Conservation (phyloP, 2,329 filamentous ascomycete genomes). For the Parastagonospora avenae region DNA sequence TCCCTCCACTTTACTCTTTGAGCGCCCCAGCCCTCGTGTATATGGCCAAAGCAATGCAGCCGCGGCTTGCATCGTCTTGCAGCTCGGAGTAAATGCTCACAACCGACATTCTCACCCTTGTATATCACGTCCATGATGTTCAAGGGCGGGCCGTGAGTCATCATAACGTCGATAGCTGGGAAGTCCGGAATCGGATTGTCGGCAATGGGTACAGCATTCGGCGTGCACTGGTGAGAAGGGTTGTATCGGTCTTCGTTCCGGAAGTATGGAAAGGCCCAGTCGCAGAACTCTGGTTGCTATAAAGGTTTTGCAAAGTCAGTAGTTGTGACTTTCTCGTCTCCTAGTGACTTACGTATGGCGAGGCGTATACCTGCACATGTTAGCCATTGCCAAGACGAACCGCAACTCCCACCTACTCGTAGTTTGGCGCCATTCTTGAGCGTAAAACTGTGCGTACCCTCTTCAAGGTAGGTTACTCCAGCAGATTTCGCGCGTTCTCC, state of each 20-base stretch:
- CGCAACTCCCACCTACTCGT: conserved; percentile 35
- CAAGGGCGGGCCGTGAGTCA: conserved; percentile 66
- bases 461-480: conserved; percentile 62
- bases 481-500: conserved; percentile 50
- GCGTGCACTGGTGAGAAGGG: conserved; percentile 33
- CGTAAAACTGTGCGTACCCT: conserved; percentile 55
- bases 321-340: too few species aligned
- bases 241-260: conserved; percentile 60
- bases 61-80: conserved; percentile 56
- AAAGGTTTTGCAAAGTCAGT: too few species aligned
- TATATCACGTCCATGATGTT: conserved; percentile 55
- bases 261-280: conserved; percentile 62
- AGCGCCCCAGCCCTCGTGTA: conserved; percentile 58
- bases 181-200: conserved; percentile 52
- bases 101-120: conserved; percentile 54
- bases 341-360: conserved; percentile 45
- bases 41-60: conserved; percentile 68
- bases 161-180: conserved; percentile 59
- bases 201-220: conserved; percentile 33
- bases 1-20: conserved; percentile 47
- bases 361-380: conserved; percentile 55
- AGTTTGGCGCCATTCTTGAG: conserved; percentile 57
- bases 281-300: conserved; percentile 59
- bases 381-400: background rate
- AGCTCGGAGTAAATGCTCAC: conserved; percentile 59